These are phyloP conservation scores for Crotalaria pallida DNA, from an alignment of 306 rosid genomes.

Conservation along the genomic window DNA sequence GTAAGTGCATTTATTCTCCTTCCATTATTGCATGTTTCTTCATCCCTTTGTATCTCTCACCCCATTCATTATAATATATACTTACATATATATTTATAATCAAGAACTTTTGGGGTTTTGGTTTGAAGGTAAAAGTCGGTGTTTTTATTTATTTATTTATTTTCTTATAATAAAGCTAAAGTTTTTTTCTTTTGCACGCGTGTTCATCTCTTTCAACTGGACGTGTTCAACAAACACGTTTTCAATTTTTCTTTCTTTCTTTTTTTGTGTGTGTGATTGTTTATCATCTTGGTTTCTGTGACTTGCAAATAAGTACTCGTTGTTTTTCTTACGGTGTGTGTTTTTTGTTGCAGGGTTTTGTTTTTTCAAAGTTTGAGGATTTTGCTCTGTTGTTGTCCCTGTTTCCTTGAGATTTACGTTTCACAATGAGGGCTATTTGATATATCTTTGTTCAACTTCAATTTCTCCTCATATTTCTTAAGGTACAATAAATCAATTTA, in stretches of 20 bases:
- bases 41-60: not conserved
- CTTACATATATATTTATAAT: not conserved
- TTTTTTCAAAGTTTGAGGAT: not conserved
- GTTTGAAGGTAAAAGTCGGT: constrained; percentile 14
- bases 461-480: constrained; percentile 15
- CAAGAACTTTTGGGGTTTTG: not conserved
- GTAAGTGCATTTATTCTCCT: not conserved
- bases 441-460: not conserved
- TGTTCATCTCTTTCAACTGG: not conserved
- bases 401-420: constrained; percentile 44
- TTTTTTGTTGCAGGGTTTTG: constrained; percentile 29
- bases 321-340: not conserved
- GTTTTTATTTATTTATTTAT: constrained; percentile 5
- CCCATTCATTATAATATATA: constrained; percentile 3
- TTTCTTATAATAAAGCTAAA: not conserved
- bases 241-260: not conserved
- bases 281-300: not conserved
- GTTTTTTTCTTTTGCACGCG: not conserved
- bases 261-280: too few relatives aligned
- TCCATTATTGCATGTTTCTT: not conserved
- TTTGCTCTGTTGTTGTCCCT: constrained; percentile 25
- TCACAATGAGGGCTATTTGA: constrained; percentile 24
- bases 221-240: not conserved
- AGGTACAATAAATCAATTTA: constrained; percentile 32
- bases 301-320: not conserved